These are phyloP conservation scores for Russula lepida DNA, from an alignment of 768 basidiomycete species.

Conservation along the genomic window DNA sequence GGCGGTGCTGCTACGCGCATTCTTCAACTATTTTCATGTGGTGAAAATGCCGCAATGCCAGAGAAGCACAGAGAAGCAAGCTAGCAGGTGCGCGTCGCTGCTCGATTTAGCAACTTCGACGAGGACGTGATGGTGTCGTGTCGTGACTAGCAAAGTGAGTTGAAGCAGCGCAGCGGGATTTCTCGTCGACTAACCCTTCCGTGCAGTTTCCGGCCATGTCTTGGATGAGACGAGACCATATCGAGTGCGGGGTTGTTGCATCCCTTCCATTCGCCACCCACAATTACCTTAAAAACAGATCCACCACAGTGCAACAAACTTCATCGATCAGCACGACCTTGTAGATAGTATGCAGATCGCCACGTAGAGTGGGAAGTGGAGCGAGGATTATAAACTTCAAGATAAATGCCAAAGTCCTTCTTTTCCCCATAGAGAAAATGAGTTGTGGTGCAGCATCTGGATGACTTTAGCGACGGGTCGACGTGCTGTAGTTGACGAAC, in stretches of 20 bases:
- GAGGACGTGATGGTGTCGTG: background rate
- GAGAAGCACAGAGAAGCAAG: conserved; percentile 3
- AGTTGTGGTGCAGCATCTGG: background rate
- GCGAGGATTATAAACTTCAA: background rate
- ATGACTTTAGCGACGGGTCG: background rate
- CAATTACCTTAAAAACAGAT: background rate
- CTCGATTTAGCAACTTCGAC: background rate
- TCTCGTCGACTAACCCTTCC: background rate
- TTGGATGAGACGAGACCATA: background rate
- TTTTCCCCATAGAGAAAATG: background rate
- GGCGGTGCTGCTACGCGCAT: background rate
- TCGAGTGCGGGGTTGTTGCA: background rate
- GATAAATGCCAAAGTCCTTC: background rate
- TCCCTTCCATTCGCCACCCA: background rate
- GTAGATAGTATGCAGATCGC: background rate
- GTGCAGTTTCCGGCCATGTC: background rate
- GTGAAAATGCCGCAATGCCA: background rate
- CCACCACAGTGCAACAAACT: background rate
- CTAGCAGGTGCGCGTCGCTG: background rate
- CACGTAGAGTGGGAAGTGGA: background rate
- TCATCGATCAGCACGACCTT: conserved; percentile 5
- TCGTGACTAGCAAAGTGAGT: background rate
- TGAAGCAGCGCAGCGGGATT: background rate
- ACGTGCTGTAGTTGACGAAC: background rate
- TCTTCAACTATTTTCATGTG: background rate